Evolutionary conservation across 2,329 filamentous ascomycete genomes (phyloP).

Genomic region (Alternaria incomplexa): DNA sequence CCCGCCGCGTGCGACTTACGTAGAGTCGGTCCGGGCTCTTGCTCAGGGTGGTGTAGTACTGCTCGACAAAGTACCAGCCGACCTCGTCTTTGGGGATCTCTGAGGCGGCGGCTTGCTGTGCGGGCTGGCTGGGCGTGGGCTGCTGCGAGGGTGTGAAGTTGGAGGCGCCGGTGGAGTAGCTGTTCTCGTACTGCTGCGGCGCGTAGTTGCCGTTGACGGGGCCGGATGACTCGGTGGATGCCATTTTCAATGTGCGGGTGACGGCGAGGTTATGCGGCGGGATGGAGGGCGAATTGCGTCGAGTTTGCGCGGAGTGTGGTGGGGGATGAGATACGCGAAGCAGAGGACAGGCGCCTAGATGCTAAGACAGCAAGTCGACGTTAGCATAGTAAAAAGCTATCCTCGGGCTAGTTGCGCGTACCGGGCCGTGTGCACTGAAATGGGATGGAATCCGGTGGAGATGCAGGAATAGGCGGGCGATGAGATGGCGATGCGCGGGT

Average conservation of each 20-base stretch:
- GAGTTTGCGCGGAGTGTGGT: slow-evolving; percentile 13
- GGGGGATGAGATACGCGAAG: slow-evolving; percentile 7
- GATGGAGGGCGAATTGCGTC: slow-evolving; percentile 2
- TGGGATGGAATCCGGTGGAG: slow-evolving; percentile 16
- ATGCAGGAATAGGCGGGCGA: slow-evolving; percentile 1
- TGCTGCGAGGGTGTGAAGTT: slow-evolving; percentile 38
- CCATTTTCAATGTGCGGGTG: slow-evolving; percentile 35
- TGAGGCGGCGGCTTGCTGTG: slow-evolving; percentile 36
- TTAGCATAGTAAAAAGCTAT: slow-evolving; percentile 1
- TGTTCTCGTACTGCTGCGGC: slow-evolving; percentile 51
- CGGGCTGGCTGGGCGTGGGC: slow-evolving; percentile 32
- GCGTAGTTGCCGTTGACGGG: slow-evolving; percentile 59
- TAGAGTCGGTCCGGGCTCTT: slow-evolving; percentile 93
- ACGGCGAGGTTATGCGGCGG: slow-evolving; percentile 11
- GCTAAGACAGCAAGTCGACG: slow-evolving; percentile 1
- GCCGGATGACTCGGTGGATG: slow-evolving; percentile 41
- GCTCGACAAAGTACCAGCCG: slow-evolving; percentile 99
- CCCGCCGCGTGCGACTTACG: slow-evolving; percentile 44
- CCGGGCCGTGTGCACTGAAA: slow-evolving; percentile 16
- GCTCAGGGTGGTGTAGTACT: slow-evolving; percentile 98
- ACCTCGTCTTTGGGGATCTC: slow-evolving; percentile 85
- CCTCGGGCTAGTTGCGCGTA: slow-evolving; percentile 16
- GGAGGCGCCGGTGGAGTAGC: slow-evolving; percentile 38
- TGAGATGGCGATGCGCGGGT: slow-evolving; percentile 13
- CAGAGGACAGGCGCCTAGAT: slow-evolving; percentile 5